Evolutionary conservation across 2,329 filamentous ascomycete species (phyloP).

Genomic region (Septoria petroselini): DNA sequence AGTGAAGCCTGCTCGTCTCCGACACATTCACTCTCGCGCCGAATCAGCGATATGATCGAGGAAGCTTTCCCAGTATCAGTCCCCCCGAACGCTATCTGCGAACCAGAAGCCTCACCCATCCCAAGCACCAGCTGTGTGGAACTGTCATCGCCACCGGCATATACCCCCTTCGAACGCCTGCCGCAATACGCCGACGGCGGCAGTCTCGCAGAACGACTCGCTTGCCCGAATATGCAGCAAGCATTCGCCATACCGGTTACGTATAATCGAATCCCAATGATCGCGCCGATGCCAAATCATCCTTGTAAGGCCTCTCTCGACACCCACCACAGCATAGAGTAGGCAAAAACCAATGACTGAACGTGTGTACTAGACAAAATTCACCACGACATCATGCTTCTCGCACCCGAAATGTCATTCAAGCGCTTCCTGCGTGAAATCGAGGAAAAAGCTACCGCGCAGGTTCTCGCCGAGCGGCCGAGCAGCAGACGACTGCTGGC

Average conservation of each 20-base stretch:
- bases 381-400: constrained; percentile 3
- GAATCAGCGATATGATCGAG: constrained; percentile 3
- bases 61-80: constrained; percentile 4
- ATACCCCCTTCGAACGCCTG: background rate
- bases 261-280: constrained; percentile 4
- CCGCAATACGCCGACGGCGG: background rate
- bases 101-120: background rate
- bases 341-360: too few species aligned
- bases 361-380: too few species aligned
- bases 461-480: background rate
- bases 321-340: too few species aligned
- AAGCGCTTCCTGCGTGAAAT: background rate
- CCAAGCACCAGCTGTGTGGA: background rate
- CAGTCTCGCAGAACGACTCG: background rate
- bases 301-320: background rate
- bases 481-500: background rate
- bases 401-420: constrained; percentile 3
- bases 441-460: background rate
- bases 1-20: too few species aligned
- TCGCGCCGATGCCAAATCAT: background rate
- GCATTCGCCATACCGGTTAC: background rate
- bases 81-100: background rate
- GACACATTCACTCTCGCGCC: background rate
- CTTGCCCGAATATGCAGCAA: background rate
- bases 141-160: background rate